Percentiles rank a stretch among this genome's conserved stretches.
Conservation (phyloP, 345 rosid genomes). For the Boechera stricta region DNA sequence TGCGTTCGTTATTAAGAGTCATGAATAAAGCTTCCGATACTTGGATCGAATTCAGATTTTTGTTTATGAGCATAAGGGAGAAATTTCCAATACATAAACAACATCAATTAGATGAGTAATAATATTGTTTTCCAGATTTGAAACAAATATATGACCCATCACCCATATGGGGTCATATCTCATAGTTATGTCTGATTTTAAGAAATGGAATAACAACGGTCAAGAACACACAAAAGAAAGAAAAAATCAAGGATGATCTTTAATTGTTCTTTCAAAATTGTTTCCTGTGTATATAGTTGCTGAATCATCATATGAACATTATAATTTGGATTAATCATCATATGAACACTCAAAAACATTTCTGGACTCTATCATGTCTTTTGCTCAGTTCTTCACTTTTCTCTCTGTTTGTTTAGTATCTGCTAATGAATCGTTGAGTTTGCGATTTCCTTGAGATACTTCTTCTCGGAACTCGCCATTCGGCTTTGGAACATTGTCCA, state of each 20-base stretch:
- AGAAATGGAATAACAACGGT: background rate
- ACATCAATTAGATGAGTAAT: background rate
- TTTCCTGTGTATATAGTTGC: conserved; percentile 20
- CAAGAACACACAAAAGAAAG: background rate
- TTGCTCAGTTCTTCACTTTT: conserved; percentile 8
- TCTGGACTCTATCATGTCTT: conserved; percentile 16
- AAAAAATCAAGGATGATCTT: background rate
- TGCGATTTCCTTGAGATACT: conserved; percentile 53
- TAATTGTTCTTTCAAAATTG: background rate
- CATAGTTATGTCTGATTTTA: background rate
- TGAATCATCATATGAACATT: conserved; percentile 26
- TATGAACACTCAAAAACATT: conserved; percentile 16
- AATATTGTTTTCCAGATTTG: background rate
- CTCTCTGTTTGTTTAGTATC: conserved; percentile 25
- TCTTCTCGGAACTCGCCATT: conserved; percentile 65
- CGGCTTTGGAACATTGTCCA: conserved; percentile 82
- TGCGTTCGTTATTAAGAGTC: conserved; percentile 10
- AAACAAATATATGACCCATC: background rate
- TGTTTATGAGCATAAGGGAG: background rate
- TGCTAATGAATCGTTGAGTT: conserved; percentile 48
- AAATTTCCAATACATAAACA: background rate
- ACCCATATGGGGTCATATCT: background rate
- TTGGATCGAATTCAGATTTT: background rate
- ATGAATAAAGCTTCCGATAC: conserved; percentile 10
- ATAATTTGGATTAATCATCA: conserved; percentile 17